Base-by-base conservation (phyloP, 2,329 filamentous ascomycete genomes). In the Parascedosporium putredinis region DNA sequence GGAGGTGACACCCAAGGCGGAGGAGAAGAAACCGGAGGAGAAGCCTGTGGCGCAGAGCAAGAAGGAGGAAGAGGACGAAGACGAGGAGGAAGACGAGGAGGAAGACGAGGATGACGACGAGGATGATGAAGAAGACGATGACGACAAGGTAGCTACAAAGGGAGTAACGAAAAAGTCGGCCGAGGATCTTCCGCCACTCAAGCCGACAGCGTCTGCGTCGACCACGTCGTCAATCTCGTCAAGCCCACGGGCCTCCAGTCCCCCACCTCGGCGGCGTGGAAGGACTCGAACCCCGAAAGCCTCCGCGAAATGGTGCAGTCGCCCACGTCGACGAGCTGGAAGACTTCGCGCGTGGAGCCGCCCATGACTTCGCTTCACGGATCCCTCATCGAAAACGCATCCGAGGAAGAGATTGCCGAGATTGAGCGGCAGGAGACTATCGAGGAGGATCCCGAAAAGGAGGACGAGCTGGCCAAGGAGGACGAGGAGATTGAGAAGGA, bases 321-420 rank as follows among this genome's bases (percentile, higher is more conserved):
- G 52, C 69, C 63, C 33, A 65, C 62, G 34, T 61, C 58, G 38
- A 58, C 61, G 16, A 59, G 60, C 3, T 72, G 67, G 68, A 65
- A 63, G 54, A 59, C 64, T 5, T 62, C 51, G 7, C 55, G 56
- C 16, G 50, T 51, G 29, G 44, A 50, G 29, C 52, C 55, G 49
- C 50, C 50, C 42, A 51, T 57, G 27, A 62, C 60, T 8, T 60
- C 62, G 44, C 55, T 64, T 46, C 58, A 60, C 51, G 70, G 68
- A 3, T 59, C 66, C 2, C 47, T 56, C 6, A 56, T 71, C 10
- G 58, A 55, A 34, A 58, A 53, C 8, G 66, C 60, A 14, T 61
- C 66, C 4, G 51, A 60, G 9, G 66, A 65, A 50, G 63, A 70
- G 57, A 68, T 68, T 51, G 59, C 62, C 6, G 64, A 62, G 5